These are phyloP conservation scores for Metschnikowia noctiluminum DNA, from an alignment of 805 yeast genomes.

Conservation along the genomic window DNA sequence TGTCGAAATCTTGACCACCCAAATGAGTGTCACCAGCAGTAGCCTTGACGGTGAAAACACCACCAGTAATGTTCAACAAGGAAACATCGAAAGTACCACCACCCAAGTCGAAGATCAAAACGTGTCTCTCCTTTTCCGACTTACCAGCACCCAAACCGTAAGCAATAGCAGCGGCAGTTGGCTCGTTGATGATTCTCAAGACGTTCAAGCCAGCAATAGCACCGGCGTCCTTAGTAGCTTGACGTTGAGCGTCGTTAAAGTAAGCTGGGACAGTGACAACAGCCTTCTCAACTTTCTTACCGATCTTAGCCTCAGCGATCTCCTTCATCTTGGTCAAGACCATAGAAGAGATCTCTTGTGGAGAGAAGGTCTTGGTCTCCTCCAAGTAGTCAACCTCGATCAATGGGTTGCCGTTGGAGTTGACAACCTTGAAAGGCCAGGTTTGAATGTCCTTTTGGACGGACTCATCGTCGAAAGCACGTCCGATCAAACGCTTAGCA, in stretches of 20 bases:
- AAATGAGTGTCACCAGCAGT: slow-evolving; percentile 95
- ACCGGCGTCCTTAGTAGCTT: slow-evolving; percentile 52
- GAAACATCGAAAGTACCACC: slow-evolving; percentile 96
- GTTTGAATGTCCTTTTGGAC: slow-evolving; percentile 55
- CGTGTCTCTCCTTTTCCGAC: slow-evolving; percentile 55
- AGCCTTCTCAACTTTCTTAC: slow-evolving; percentile 63
- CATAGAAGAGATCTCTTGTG: slow-evolving; percentile 49
- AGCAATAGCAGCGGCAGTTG: slow-evolving; percentile 56
- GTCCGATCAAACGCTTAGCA: slow-evolving; percentile 55
- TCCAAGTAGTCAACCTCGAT: slow-evolving; percentile 47
- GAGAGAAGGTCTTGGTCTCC: slow-evolving; percentile 46
- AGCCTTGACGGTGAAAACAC: slow-evolving; percentile 48
- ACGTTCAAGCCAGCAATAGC: slow-evolving; percentile 50
- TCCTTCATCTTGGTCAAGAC: slow-evolving; percentile 50
- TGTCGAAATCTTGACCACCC: slow-evolving; percentile 97
- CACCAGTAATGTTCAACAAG: slow-evolving; percentile 45
- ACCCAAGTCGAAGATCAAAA: slow-evolving; percentile 90
- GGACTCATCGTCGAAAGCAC: slow-evolving; percentile 57
- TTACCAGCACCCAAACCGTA: slow-evolving; percentile 26
- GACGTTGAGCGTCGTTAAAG: slow-evolving; percentile 50
- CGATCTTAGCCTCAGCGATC: slow-evolving; percentile 88
- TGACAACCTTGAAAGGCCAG: slow-evolving; percentile 46
- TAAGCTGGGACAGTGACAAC: slow-evolving; percentile 50
- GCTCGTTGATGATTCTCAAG: slow-evolving; percentile 48
- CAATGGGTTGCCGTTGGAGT: slow-evolving; percentile 45